Percentiles rank a stretch among this genome's conserved stretches.
Evolutionary conservation across 1,139 yeast species (phyloP).

Genomic region (Pichia sp.): DNA sequence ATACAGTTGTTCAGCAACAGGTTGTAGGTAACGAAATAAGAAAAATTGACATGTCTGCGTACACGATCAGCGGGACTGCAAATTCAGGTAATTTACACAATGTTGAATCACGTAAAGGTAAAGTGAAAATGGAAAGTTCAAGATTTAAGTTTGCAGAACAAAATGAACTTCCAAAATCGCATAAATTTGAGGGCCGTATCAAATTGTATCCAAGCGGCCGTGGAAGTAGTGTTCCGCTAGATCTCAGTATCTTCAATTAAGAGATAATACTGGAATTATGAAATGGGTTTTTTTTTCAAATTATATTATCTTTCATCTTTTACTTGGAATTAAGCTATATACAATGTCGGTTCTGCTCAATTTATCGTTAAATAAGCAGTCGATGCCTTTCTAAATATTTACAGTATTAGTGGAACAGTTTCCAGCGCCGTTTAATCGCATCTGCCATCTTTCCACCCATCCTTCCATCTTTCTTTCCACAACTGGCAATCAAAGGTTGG

Average conservation of each 20-base stretch:
- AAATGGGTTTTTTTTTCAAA: too few species aligned
- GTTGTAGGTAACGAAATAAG: slow-evolving; percentile 42
- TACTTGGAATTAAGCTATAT: too few species aligned
- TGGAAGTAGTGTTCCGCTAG: slow-evolving; percentile 88
- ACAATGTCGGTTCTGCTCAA: too few species aligned
- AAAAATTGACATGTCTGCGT: slow-evolving; percentile 49
- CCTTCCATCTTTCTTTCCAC: slow-evolving; percentile 93
- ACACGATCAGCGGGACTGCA: slow-evolving; percentile 36
- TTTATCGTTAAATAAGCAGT: too few species aligned
- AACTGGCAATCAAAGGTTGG: slow-evolving; percentile 76
- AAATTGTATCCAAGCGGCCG: slow-evolving; percentile 93
- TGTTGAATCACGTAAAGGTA: slow-evolving; percentile 1
- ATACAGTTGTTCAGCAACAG: slow-evolving; percentile 36
- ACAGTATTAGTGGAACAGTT: too few species aligned
- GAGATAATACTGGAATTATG: too few species aligned
- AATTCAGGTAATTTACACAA: slow-evolving; percentile 12
- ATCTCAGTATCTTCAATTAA: slow-evolving; percentile 29
- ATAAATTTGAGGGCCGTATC: slow-evolving; percentile 58
- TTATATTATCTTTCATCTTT: too few species aligned
- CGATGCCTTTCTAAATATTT: too few species aligned
- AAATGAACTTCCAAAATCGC: slow-evolving; percentile 72
- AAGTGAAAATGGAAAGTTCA: slow-evolving; percentile 51
- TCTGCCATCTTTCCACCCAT: slow-evolving; percentile 53
- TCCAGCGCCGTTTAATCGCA: background rate
- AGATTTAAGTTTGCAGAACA: slow-evolving; percentile 67